Evolutionary conservation across 2,329 filamentous ascomycete genomes (phyloP).

Genomic region (Ceratocystis diversiconidia): DNA sequence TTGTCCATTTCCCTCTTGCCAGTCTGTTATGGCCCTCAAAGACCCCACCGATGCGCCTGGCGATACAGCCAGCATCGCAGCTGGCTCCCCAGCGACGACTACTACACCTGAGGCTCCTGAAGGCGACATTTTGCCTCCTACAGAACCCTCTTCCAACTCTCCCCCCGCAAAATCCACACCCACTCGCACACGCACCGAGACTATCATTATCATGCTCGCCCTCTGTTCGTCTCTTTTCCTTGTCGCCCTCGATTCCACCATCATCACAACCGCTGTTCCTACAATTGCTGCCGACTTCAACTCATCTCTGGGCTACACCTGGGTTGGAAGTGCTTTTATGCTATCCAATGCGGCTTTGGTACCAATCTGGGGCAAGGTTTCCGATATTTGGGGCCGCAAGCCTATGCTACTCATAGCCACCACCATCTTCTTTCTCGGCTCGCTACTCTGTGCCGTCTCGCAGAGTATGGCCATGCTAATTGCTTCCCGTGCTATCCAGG

Average conservation of each 20-base stretch:
- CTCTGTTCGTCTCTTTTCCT: constrained; percentile 36
- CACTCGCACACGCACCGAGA: constrained; percentile 28
- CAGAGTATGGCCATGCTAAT: constrained; percentile 39
- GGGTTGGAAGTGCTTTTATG: constrained; percentile 63
- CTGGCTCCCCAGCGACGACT: not conserved
- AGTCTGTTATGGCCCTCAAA: not conserved
- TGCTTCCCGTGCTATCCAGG: constrained; percentile 41
- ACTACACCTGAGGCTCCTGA: constrained; percentile 23
- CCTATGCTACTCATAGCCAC: constrained; percentile 38
- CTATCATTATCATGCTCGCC: constrained; percentile 29
- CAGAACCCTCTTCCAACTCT: not conserved
- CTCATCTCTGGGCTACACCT: constrained; percentile 57
- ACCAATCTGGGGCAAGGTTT: constrained; percentile 54
- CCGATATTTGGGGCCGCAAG: constrained; percentile 46
- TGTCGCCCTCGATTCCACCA: constrained; percentile 43
- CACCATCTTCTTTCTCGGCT: constrained; percentile 40
- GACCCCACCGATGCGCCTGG: not conserved
- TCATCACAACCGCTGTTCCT: constrained; percentile 52
- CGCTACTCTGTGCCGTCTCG: constrained; percentile 38
- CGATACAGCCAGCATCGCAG: not conserved
- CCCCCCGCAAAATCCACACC: not conserved
- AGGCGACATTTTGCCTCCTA: not conserved
- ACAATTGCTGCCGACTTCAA: constrained; percentile 49
- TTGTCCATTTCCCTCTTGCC: no score
- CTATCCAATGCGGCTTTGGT: constrained; percentile 53